Conservation (phyloP, 2,329 filamentous ascomycete genomes). For the Hypoxylon sp. region DNA sequence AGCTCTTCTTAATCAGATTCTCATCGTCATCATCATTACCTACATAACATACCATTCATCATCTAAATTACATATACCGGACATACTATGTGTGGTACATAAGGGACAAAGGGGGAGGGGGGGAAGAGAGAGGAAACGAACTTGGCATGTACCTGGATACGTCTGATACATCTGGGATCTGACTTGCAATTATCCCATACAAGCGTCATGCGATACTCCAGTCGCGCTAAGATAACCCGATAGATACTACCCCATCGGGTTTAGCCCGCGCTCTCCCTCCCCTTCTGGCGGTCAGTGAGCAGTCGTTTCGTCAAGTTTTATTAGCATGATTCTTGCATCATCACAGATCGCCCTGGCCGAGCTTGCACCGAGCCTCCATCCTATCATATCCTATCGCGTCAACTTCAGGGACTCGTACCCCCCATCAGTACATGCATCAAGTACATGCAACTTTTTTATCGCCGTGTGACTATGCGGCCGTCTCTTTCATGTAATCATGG, state of each 20-base stretch:
- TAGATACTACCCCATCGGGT: slow-evolving; percentile 33
- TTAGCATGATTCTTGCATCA: slow-evolving; percentile 43
- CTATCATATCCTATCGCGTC: slow-evolving; percentile 36
- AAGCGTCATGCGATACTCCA: slow-evolving; percentile 25
- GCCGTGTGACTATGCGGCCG: slow-evolving; percentile 33
- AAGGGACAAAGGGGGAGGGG: slow-evolving; percentile 2
- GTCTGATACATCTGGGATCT: slow-evolving; percentile 16
- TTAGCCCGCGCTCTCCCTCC: slow-evolving; percentile 27
- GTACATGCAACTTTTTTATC: too few species aligned
- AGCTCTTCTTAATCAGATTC: slow-evolving; percentile 33
- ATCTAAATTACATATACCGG: slow-evolving; percentile 21
- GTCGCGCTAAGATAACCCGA: slow-evolving; percentile 8
- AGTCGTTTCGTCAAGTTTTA: slow-evolving; percentile 24
- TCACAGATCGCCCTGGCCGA: slow-evolving; percentile 44
- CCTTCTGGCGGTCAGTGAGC: slow-evolving; percentile 42
- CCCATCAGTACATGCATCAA: slow-evolving; percentile 27
- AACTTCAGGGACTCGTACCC: slow-evolving; percentile 24
- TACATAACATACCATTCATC: slow-evolving; percentile 18
- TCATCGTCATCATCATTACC: slow-evolving; percentile 30
- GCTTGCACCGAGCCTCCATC: slow-evolving; percentile 44
- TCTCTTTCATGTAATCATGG: slow-evolving; percentile 29
- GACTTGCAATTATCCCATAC: slow-evolving; percentile 29
- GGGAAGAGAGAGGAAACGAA: too few species aligned
- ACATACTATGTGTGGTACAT: too few species aligned
- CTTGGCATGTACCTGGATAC: slow-evolving; percentile 25